phyloP scores from a whole-genome alignment of 169 alveolate genomes.

The Miamiensis avidus region DNA sequence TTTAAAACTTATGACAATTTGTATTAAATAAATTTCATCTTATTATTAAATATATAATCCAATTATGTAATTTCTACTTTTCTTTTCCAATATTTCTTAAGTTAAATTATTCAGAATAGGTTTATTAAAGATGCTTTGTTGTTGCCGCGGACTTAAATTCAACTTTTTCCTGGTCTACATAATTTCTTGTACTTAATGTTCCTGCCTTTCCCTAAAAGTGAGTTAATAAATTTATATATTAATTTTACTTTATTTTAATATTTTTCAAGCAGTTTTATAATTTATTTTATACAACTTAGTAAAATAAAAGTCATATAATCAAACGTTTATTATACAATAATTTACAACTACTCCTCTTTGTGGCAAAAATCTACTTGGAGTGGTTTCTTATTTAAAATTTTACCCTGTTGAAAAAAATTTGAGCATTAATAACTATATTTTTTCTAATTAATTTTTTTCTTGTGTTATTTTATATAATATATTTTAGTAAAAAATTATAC shows the following conservation, averaged over 20 bases:
- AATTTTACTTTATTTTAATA: too few species aligned
- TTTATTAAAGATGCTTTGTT: neutral
- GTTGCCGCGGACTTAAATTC: neutral
- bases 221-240: too few species aligned
- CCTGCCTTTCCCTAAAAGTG: neutral
- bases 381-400: neutral
- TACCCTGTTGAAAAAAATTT: neutral
- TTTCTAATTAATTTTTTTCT: too few species aligned
- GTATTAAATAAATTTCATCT: too few species aligned
- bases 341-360: neutral
- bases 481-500: too few species aligned
- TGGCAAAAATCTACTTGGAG: neutral
- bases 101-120: neutral
- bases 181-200: neutral
- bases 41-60: neutral
- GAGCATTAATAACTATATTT: neutral
- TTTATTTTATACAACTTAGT: neutral
- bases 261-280: too few species aligned
- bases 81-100: neutral
- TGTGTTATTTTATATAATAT: too few species aligned
- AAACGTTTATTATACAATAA: too few species aligned
- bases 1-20: too few species aligned
- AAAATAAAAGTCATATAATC: too few species aligned
- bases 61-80: neutral
- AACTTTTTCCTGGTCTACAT: neutral